Evolutionary conservation across 2,329 filamentous ascomycete species (phyloP), one percentile per base, ranked within the genome.

Genomic region (Neofusicoccum ribis): DNA sequence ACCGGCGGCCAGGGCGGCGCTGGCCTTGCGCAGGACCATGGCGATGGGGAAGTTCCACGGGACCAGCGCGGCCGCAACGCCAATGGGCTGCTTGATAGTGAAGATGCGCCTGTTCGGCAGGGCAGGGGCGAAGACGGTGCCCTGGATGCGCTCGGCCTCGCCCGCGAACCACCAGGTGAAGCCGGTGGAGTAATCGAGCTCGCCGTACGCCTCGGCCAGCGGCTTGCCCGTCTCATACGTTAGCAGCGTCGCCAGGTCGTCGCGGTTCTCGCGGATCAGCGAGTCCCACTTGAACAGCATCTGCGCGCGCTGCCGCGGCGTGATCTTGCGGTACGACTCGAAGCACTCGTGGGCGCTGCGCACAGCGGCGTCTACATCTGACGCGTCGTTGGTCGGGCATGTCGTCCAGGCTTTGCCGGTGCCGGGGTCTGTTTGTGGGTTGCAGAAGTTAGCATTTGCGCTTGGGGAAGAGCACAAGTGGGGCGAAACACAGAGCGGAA

Each of bases 241-340:
- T 3, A 89, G 78, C 64, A 89, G 86, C 23, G 84, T 83, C 2
- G 87, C 86, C 39, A 90, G 76, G 69, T 90, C 88, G 58, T 88
- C 85, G 66, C 79, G 82, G 69, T 88, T 85, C 61, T 85, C 85
- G 7, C 84, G 82, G 68, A 90, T 89, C 64, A 91, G 79, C 3
- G 82, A 74, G 74, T 90, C 85, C 87, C 88, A 91, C 74, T 86
- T 86, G 63, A 88, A 75, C 9, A 91, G 78, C 75, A 85, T 84
- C 69, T 89, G 84, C 1, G 88, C 88, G 62, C 88, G 83, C 61
- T 82, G 81, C 15, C 86, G 81, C 0, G 89, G 88, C 68, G 84
- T 89, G 63, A 83, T 76, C 67, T 86, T 88, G 65, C 80, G 82
- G 77, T 85, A 91, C 20, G 77, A 76, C 67, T 86, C 77, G 70